Percentiles rank a stretch among this genome's conserved stretches.
These are phyloP conservation scores for Mycothermus thermophilus DNA, from an alignment of 495 filamentous ascomycete species.

Conservation along the genomic window DNA sequence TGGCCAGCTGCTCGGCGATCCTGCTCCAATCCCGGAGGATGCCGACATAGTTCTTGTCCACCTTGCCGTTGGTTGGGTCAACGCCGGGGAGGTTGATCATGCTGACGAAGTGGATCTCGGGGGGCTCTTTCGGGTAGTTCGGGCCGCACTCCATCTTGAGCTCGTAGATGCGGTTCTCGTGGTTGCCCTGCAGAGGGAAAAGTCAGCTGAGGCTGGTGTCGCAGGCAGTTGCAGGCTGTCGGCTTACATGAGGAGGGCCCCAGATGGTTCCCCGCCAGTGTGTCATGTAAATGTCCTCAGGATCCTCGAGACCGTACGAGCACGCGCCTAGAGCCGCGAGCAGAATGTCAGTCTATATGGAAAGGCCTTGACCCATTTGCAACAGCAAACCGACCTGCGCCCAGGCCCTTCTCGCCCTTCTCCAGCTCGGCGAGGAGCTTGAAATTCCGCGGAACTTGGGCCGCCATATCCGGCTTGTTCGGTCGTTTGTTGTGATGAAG, in stretches of 20 bases:
- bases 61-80: slow-evolving; percentile 61
- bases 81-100: slow-evolving; percentile 94
- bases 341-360: not conserved
- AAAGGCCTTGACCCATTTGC: not conserved
- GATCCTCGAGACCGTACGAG: slow-evolving; percentile 90
- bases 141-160: slow-evolving; percentile 92
- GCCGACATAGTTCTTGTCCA: slow-evolving; percentile 68
- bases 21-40: slow-evolving; percentile 81
- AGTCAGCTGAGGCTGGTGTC: not conserved
- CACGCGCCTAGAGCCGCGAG: slow-evolving; percentile 69
- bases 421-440: slow-evolving; percentile 92
- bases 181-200: slow-evolving; percentile 52
- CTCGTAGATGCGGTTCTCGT: slow-evolving; percentile 97
- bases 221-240: not conserved
- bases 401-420: slow-evolving; percentile 94
- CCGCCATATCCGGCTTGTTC: slow-evolving; percentile 29
- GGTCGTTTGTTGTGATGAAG: not conserved
- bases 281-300: slow-evolving; percentile 91
- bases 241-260: slow-evolving; percentile 76
- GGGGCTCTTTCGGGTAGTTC: slow-evolving; percentile 78
- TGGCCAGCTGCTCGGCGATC: slow-evolving; percentile 67
- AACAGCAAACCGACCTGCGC: slow-evolving; percentile 50
- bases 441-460: slow-evolving; percentile 91
- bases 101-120: slow-evolving; percentile 77
- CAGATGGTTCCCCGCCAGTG: slow-evolving; percentile 98